Evolutionary conservation across 2,329 filamentous ascomycete genomes (phyloP), one percentile per base, ranked within the genome.

Genomic region (Aspergillus niger): DNA sequence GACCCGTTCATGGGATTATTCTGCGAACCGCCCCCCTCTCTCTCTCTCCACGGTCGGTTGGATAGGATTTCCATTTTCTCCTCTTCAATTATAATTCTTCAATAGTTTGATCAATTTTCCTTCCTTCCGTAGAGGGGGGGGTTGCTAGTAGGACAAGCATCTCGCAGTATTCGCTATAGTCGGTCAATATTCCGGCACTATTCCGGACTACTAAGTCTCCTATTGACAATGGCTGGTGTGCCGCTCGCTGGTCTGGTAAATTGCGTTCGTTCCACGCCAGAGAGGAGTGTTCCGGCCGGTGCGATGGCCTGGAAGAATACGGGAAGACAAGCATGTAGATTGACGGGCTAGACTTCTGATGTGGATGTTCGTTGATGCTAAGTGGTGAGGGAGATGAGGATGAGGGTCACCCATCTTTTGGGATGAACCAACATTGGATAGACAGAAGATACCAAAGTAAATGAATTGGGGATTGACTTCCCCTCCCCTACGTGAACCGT

Each of bases 401-500:
- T 44, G 15, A 49, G 32, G 32, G 32, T 36, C 32, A 20, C 47
- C 24, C 53, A 30, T 50, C 47, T 50, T 36, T 50, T 50, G 28
- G 17, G 38, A 26, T 17, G 22, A 24, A 43, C 20, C 38, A 55
- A 44, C 20, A 55, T 55, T 30, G 43, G 38, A 17, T 8, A 13
- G 51, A 30, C 11, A 30, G 28, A 26, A 36, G 11, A 2, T 10
- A 36, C 30, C 13, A 4, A 36, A 11, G 30, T 13, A 5, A 36
- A 15, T 15, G 32, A 36, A 36, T 36, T 10, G 32, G 10, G 32
- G 11, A 36, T 36, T 36, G 28, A 11, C 10, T 30, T 15, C 32
- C 11, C 32, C 32, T 36, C 32, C 60, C 57, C 38, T 59, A 48
- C 57, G 8, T 30, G n/a, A 56, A 15, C 13, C 15, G 61, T 63